Conservation (phyloP, 495 filamentous ascomycete genomes). For the Daldinia childiae region DNA sequence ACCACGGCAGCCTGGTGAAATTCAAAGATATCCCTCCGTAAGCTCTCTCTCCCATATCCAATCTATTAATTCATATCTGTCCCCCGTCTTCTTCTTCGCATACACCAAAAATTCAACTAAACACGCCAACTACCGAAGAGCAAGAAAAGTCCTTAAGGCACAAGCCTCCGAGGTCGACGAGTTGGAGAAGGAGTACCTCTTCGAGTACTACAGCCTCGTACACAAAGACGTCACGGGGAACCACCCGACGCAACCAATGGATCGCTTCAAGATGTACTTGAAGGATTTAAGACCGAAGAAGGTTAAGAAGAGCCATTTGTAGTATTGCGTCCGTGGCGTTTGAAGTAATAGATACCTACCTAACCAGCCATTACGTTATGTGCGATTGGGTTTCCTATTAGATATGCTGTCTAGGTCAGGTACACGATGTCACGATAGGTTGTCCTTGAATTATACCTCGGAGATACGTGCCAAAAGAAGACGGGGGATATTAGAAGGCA, state of each 20-base stretch:
- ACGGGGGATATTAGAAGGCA: neutral
- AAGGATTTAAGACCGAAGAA: neutral
- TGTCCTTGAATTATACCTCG: no score
- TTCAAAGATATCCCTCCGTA: no score
- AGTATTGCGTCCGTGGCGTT: neutral
- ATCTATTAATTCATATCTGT: no score
- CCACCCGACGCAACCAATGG: neutral
- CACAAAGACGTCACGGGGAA: slow-evolving; percentile 1
- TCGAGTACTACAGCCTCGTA: neutral
- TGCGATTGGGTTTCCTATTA: no score
- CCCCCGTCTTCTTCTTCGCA: no score
- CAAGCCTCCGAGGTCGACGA: neutral
- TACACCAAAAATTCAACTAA: no score
- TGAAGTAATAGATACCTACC: neutral
- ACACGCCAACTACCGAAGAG: no score
- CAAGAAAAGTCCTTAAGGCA: neutral
- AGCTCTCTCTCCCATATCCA: no score
- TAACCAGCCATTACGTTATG: no score
- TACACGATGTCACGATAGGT: no score
- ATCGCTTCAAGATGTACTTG: neutral
- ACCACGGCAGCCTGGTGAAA: neutral
- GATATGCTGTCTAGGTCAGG: no score
- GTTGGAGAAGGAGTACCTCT: neutral
- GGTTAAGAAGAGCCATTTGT: neutral
- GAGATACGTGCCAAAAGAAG: no score